Evolutionary conservation across 108 stramenopile genomes (phyloP).

Genomic region (Cyclotella cryptica): DNA sequence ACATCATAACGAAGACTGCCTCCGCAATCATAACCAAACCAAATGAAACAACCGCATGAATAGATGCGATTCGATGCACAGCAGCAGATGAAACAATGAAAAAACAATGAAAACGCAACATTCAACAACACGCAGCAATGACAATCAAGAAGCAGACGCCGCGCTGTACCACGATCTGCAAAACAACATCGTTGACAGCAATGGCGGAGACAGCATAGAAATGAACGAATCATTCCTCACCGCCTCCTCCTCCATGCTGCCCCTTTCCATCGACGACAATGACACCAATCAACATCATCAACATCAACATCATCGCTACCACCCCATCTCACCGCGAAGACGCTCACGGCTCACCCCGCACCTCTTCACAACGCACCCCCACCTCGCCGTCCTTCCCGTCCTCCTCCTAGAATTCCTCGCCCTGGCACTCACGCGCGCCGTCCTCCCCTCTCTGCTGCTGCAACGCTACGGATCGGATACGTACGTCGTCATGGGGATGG

Average conservation of each 20-base stretch:
- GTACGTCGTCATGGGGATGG: slow-evolving; percentile 86
- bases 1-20: too few relatives aligned
- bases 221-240: not conserved
- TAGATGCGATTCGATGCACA: too few relatives aligned
- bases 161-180: not conserved
- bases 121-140: too few relatives aligned
- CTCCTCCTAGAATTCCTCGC: slow-evolving; percentile 94
- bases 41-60: too few relatives aligned
- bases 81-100: too few relatives aligned
- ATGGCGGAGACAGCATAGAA: not conserved
- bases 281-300: not conserved
- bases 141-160: not conserved
- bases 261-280: not conserved
- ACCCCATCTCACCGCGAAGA: not conserved
- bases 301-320: not conserved
- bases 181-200: not conserved
- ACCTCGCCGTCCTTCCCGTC: slow-evolving; percentile 91
- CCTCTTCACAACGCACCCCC: slow-evolving; percentile 32
- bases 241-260: not conserved
- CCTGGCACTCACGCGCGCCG: slow-evolving; percentile 81
- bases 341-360: too few relatives aligned
- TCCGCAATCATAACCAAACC: too few relatives aligned
- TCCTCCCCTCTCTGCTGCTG: slow-evolving; percentile 81
- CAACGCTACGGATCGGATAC: slow-evolving; percentile 67
- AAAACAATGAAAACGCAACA: too few relatives aligned